phyloP scores from a whole-genome alignment of 1,139 yeast genomes.

The Nakaseomyces bracarensis region DNA sequence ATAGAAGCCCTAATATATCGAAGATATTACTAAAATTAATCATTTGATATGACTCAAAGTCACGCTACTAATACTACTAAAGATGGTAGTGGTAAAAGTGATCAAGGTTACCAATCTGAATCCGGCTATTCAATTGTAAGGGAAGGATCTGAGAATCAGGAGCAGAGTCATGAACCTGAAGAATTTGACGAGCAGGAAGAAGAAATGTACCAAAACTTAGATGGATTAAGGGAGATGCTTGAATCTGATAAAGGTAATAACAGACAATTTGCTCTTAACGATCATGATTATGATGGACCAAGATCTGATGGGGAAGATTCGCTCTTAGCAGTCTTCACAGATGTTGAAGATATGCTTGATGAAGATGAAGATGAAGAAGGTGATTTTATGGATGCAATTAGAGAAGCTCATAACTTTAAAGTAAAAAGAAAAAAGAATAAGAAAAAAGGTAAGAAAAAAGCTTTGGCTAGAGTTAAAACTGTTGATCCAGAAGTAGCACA shows the following conservation, averaged over 20 bases:
- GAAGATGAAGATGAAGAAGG: constrained; percentile 38
- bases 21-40: no score
- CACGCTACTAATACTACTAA: no score
- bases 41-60: no score
- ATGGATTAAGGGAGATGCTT: constrained; percentile 20
- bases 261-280: constrained; percentile 12
- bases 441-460: constrained; percentile 24
- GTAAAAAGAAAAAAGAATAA: constrained; percentile 40
- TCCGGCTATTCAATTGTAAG: not conserved
- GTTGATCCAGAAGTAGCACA: constrained; percentile 65
- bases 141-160: no score
- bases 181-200: constrained; percentile 25
- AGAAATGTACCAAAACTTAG: constrained; percentile 24
- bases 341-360: constrained; percentile 30
- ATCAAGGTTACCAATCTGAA: no score
- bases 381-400: constrained; percentile 51
- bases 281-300: constrained; percentile 19
- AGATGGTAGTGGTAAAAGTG: no score
- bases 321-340: constrained; percentile 33
- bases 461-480: constrained; percentile 35
- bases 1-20: no score
- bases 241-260: constrained; percentile 17
- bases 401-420: constrained; percentile 55
- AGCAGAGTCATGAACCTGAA: constrained; percentile 5
- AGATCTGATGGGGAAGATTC: constrained; percentile 26